Conservation (phyloP, 2,329 filamentous ascomycete genomes). For the Diaporthe humulicola region DNA sequence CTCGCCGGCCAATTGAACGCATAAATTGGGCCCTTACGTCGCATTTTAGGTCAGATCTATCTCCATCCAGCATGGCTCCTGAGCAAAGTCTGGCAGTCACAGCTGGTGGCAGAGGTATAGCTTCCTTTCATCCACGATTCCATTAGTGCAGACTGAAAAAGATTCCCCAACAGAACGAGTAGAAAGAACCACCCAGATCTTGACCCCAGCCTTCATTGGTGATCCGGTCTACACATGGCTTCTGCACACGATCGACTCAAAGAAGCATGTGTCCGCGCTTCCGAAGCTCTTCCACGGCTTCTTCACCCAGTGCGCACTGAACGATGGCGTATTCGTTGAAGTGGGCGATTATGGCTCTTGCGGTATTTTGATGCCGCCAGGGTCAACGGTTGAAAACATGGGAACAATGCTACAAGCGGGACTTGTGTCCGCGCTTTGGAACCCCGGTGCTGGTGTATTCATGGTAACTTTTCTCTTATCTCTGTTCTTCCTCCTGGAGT, state of each 20-base stretch:
- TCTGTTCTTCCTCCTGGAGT: too few species aligned
- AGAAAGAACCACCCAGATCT: neutral
- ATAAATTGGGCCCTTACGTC: too few species aligned
- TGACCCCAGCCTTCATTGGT: neutral
- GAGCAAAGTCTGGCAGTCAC: neutral
- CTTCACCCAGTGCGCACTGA: slow-evolving; percentile 7
- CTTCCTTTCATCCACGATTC: neutral
- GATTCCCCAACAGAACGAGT: neutral
- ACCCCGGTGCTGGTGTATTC: neutral
- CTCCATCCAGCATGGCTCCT: neutral
- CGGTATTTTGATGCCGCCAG: slow-evolving; percentile 29
- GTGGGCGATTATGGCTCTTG: slow-evolving; percentile 1
- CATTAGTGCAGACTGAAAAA: neutral
- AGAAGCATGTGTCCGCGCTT: neutral
- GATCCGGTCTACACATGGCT: slow-evolving; percentile 34
- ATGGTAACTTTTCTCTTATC: neutral
- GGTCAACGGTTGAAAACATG: neutral
- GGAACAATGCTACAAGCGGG: slow-evolving; percentile 14
- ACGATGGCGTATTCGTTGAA: slow-evolving; percentile 8
- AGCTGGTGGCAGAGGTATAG: neutral
- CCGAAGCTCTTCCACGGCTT: neutral
- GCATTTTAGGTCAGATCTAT: neutral
- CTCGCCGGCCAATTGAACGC: too few species aligned
- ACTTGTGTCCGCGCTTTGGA: neutral
- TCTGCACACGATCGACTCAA: neutral